Percentiles rank a stretch among this genome's conserved stretches.
phyloP scores from a whole-genome alignment of 2,329 filamentous ascomycete species.

The Phialophora macrospora region DNA sequence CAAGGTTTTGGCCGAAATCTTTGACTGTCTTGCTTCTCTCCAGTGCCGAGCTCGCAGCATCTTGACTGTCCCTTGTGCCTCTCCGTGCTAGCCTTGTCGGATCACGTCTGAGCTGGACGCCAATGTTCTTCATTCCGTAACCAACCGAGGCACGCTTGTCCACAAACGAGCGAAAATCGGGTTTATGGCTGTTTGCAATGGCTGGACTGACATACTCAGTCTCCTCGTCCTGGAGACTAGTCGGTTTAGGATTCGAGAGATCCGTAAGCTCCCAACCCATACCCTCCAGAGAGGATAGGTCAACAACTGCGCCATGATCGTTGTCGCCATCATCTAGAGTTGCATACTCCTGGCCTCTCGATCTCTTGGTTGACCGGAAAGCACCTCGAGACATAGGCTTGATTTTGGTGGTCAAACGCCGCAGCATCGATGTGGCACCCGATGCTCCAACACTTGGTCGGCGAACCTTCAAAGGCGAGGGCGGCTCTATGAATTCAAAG shows the following conservation, averaged over 20 bases:
- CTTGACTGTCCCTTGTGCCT: slow-evolving; percentile 3
- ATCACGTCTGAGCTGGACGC: slow-evolving; percentile 36
- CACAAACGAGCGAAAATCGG: slow-evolving; percentile 34
- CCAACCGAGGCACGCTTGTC: slow-evolving; percentile 35
- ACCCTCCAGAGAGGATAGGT: slow-evolving; percentile 39
- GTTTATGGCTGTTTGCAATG: slow-evolving; percentile 16
- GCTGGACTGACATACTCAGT: slow-evolving; percentile 31
- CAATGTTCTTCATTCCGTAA: slow-evolving; percentile 38
- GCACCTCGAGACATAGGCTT: slow-evolving; percentile 26
- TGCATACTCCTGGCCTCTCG: slow-evolving; percentile 34
- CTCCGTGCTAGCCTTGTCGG: slow-evolving; percentile 29
- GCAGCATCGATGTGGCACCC: slow-evolving; percentile 33
- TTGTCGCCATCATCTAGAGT: slow-evolving; percentile 33
- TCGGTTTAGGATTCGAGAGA: slow-evolving; percentile 23
- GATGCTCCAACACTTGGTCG: slow-evolving; percentile 20
- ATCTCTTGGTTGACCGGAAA: slow-evolving; percentile 31
- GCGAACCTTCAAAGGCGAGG: slow-evolving; percentile 23
- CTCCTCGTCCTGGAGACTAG: slow-evolving; percentile 19
- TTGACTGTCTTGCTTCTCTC: slow-evolving; percentile 40
- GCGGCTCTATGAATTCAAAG: slow-evolving; percentile 27
- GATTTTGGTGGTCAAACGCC: slow-evolving; percentile 35
- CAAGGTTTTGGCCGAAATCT: slow-evolving; percentile 49
- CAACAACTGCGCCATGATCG: slow-evolving; percentile 27
- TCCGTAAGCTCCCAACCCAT: slow-evolving; percentile 39
- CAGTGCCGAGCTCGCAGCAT: slow-evolving; percentile 22